Evolutionary conservation across 306 rosid species (phyloP), one percentile per base, ranked within the genome.

Genomic region (Sphenostylis stenocarpa): DNA sequence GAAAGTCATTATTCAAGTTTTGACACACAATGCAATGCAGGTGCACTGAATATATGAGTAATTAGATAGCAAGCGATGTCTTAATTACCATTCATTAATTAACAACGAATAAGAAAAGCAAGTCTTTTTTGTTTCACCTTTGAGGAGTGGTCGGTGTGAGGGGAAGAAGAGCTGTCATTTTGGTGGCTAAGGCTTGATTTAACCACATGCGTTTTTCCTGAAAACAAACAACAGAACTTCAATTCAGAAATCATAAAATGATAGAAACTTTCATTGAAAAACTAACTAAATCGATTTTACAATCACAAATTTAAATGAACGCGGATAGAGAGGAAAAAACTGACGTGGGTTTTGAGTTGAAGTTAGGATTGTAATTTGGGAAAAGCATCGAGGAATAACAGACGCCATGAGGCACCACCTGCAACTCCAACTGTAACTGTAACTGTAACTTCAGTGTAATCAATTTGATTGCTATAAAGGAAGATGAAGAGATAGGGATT

Each of bases 371-470:
- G 53, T 12, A 17, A 47, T 3, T 16, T 61, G 28, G 31, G 68
- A 39, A 77, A 77, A 8, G 49, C 81, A 77, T 20, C 24, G 75
- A 67, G 68, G 69, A 41, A 77, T 19, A 20, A 39, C 4, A 43
- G 75, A 67, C 76, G 60, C 81, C 81, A 77, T 77, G 16, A 66
- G 6, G 1, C 26, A 16, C 43, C 67, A 29, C 38, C 20, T 23
- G 44, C 44, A 29, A 62, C 33, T 62, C 6, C 13, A 61, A 24
- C 21, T 29, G 33, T 6, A 0, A 33, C 38, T 33, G 33, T 3
- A 29, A 29, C 33, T 38, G 12, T 33, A 47, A 61, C 44, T 36
- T 34, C n/a, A 28, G 6, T 28, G 0, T 14, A 9, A 19, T 10
- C 4, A 3, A 53, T 26, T n/a, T 57, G 17, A 10, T 57, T 31